These are phyloP conservation scores for Colletotrichum tropicicola DNA, from an alignment of 2,329 filamentous ascomycete species.

Conservation along the genomic window DNA sequence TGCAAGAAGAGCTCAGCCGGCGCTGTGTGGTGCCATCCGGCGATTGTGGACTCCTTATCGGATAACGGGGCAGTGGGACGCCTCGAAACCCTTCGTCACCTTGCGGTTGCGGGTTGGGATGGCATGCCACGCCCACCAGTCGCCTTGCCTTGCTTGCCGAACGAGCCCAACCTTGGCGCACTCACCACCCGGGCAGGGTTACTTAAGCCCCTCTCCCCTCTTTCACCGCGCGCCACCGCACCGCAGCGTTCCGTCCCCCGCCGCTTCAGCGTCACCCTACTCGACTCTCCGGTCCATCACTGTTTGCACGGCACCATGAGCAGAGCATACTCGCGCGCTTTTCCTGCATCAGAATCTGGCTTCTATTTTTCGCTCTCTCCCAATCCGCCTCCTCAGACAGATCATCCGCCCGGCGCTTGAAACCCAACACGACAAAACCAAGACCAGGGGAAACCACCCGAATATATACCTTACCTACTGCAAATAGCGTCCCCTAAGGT, in stretches of 20 bases:
- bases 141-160: no score
- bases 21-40: no score
- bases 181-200: slow-evolving; percentile 8
- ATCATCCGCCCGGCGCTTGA: slow-evolving; percentile 25
- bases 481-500: background rate
- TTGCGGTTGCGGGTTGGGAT: background rate
- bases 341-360: slow-evolving; percentile 17
- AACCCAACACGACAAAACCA: no score
- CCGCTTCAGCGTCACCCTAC: slow-evolving; percentile 19
- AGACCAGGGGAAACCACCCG: background rate
- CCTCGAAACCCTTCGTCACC: no score
- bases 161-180: no score
- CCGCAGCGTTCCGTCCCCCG: background rate
- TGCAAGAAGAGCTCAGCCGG: no score
- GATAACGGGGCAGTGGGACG: no score
- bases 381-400: slow-evolving; percentile 12
- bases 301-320: slow-evolving; percentile 31
- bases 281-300: slow-evolving; percentile 12
- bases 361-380: slow-evolving; percentile 25
- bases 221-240: background rate
- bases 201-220: slow-evolving; percentile 30
- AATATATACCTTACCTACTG: background rate
- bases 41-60: no score
- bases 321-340: slow-evolving; percentile 25
- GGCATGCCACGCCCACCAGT: no score